Evolutionary conservation across 2,329 filamentous ascomycete genomes (phyloP), one percentile per base, ranked within the genome.

Genomic region (Grosmannia clavigera): DNA sequence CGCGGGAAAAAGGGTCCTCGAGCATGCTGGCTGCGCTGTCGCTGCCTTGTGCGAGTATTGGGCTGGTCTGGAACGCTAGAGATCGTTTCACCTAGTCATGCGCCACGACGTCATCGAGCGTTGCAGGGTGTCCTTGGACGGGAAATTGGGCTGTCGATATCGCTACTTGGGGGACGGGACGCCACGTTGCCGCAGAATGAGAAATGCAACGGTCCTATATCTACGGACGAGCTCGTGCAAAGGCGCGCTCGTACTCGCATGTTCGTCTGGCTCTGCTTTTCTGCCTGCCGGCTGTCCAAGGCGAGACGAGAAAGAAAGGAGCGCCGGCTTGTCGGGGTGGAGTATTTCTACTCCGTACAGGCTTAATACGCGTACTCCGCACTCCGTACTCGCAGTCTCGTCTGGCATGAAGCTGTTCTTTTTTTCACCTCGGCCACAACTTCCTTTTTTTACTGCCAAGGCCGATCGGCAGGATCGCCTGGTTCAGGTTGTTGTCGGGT

Each of bases 91-190:
- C 48, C 35, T 50, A 60, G 54, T 35, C 46, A 9, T 35, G 50
- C 59, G 54, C 48, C 22, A 57, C 59, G 59, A 60, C 59, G 59
- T 60, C 59, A 60, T 60, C 29, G 53, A 50, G 33, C 55, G 54
- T 57, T 31, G 52, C 29, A 35, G 33, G 50, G 25, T 52, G 12
- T 31, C 27, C 16, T 5, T 27, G 12, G 22, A 29, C 22, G 9
- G 14, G 25, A 22, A 14, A 4, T 19, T 52, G 50, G 50, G 50
- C 50, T 25, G 50, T 52, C 25, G 7, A 9, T 27, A 51, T 46
- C 16, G 40, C 16, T 46, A 48, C 11, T n/a, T n/a, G 40, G 33
- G 27, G 57, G 16, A 55, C 57, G 57, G 57, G 48, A 54, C 50
- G 57, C 57, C 54, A 56, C 54, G 54, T 56, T 56, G 54, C 33